These are phyloP conservation scores for Vigna hirtella DNA, from an alignment of 306 rosid genomes.

Conservation along the genomic window DNA sequence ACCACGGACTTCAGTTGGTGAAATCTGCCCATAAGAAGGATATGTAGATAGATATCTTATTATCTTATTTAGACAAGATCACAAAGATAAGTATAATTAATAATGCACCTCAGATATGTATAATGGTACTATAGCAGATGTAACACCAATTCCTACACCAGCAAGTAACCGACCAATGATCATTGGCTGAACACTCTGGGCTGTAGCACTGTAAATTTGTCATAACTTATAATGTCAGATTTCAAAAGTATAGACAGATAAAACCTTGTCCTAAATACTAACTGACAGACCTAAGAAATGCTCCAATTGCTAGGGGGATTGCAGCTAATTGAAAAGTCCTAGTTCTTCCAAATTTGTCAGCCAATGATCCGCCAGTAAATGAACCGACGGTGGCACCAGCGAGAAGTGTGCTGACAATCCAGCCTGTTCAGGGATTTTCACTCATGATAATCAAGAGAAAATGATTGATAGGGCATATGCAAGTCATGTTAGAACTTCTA, in stretches of 20 bases:
- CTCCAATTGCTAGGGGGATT: slow-evolving; percentile 84
- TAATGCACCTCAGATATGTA: slow-evolving; percentile 85
- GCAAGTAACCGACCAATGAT: slow-evolving; percentile 91
- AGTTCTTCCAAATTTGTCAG: slow-evolving; percentile 92
- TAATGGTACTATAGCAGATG: slow-evolving; percentile 90
- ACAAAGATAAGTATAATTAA: slow-evolving; percentile 1
- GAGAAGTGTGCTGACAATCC: slow-evolving; percentile 87
- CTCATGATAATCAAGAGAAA: slow-evolving; percentile 43
- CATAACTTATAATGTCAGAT: slow-evolving; percentile 30
- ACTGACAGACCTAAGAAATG: slow-evolving; percentile 74
- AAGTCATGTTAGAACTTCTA: neutral
- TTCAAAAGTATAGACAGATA: slow-evolving; percentile 27
- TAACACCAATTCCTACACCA: slow-evolving; percentile 91
- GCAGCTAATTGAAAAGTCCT: slow-evolving; percentile 91
- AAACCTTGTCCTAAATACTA: slow-evolving; percentile 24
- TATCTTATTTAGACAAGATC: slow-evolving; percentile 6
- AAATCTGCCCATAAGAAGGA: slow-evolving; percentile 63
- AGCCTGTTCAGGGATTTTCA: slow-evolving; percentile 66
- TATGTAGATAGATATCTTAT: neutral
- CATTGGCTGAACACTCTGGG: slow-evolving; percentile 90
- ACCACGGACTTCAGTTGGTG: slow-evolving; percentile 98
- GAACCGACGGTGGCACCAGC: slow-evolving; percentile 98
- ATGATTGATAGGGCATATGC: slow-evolving; percentile 17
- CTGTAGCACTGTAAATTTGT: slow-evolving; percentile 76
- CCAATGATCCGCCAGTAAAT: slow-evolving; percentile 94